Conservation (phyloP, 2,329 filamentous ascomycete genomes). For the Alternaria solani region DNA sequence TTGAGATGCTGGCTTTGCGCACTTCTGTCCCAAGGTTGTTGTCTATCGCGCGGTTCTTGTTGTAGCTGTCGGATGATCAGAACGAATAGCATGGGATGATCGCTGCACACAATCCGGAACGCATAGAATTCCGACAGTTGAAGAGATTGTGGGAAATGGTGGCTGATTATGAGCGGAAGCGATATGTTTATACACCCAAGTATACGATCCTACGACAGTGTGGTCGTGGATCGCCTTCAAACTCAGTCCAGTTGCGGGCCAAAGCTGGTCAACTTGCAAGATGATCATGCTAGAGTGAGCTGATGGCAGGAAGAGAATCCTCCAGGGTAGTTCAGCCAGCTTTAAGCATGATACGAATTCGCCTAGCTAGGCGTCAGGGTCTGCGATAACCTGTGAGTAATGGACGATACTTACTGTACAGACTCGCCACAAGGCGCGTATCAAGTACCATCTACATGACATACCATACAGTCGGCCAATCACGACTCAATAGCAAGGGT, state of each 20-base stretch:
- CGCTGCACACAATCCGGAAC: conserved; percentile 5
- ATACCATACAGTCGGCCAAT: neutral
- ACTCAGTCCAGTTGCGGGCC: neutral
- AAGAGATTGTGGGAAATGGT: conserved; percentile 5
- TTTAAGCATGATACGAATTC: no score
- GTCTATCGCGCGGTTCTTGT: conserved; percentile 20
- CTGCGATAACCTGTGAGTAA: neutral
- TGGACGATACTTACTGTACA: neutral
- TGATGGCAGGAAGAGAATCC: no score
- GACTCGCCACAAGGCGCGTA: no score
- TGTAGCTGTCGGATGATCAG: conserved; percentile 22
- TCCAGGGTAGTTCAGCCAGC: no score
- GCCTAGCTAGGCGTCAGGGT: neutral
- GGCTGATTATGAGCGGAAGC: conserved; percentile 28
- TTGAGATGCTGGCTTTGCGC: conserved; percentile 29
- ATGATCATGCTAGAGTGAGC: no score
- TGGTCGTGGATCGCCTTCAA: neutral
- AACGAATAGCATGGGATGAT: conserved; percentile 23
- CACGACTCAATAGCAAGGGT: neutral
- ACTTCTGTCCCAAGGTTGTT: conserved; percentile 29
- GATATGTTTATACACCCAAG: conserved; percentile 30
- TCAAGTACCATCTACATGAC: no score
- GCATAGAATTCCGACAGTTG: conserved; percentile 24
- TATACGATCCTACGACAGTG: conserved; percentile 22
- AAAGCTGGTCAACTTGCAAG: neutral